These are phyloP conservation scores for Torrubiellomyces zombiae DNA, from an alignment of 2,329 filamentous ascomycete genomes.

Conservation along the genomic window DNA sequence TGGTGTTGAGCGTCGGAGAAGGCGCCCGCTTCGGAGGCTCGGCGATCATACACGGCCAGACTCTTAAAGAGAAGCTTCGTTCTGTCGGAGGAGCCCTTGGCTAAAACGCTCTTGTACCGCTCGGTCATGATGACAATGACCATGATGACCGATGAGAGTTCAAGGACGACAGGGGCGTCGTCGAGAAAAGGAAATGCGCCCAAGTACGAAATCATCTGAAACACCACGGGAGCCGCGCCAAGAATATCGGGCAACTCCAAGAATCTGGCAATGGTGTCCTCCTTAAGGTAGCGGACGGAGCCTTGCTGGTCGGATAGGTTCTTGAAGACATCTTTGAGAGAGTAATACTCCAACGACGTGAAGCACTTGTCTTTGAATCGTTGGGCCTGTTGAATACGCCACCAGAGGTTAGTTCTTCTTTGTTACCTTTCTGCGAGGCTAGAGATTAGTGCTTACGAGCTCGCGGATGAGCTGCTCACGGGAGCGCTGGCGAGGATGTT, in stretches of 20 bases:
- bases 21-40: constrained; percentile 20
- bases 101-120: constrained; percentile 47
- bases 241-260: constrained; percentile 58
- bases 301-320: constrained; percentile 49
- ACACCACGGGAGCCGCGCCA: constrained; percentile 49
- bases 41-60: constrained; percentile 53
- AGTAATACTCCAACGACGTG: constrained; percentile 55
- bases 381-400: constrained; percentile 31
- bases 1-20: constrained; percentile 1
- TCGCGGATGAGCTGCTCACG: constrained; percentile 34
- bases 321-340: constrained; percentile 56
- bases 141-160: constrained; percentile 54
- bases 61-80: constrained; percentile 53
- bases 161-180: constrained; percentile 53
- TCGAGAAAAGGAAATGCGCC: constrained; percentile 59
- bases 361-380: constrained; percentile 56
- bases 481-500: constrained; percentile 25
- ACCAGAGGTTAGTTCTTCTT: no score
- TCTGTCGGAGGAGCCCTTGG: constrained; percentile 38
- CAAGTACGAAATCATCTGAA: constrained; percentile 54
- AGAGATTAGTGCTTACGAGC: constrained; percentile 33
- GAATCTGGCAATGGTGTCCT: constrained; percentile 51
- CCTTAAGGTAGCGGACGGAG: constrained; percentile 47
- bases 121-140: constrained; percentile 58
- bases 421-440: no score